These are phyloP conservation scores for Solanum appendiculatum DNA, from an alignment of 257 asterid species.

Conservation along the genomic window DNA sequence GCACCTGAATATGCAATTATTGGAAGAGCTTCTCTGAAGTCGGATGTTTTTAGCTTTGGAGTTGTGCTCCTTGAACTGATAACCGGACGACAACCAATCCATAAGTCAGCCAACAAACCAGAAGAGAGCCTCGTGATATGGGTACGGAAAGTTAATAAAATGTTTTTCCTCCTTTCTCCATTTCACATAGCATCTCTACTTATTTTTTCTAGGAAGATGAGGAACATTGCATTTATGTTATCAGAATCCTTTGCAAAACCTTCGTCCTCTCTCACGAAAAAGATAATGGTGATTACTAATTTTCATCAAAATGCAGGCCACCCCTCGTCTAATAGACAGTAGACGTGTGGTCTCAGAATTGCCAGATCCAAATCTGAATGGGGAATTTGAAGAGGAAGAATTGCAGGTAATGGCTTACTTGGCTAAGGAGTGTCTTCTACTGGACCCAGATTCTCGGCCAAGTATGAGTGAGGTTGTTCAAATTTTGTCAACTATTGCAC, in stretches of 20 bases:
- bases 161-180: not conserved
- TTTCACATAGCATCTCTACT: not conserved
- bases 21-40: constrained; percentile 79
- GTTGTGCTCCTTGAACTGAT: constrained; percentile 95
- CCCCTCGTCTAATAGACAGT: constrained; percentile 68
- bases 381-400: constrained; percentile 67
- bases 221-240: not conserved
- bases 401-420: constrained; percentile 93
- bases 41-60: constrained; percentile 98
- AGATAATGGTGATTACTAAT: not conserved
- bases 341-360: constrained; percentile 67
- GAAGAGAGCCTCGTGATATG: constrained; percentile 91
- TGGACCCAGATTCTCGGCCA: constrained; percentile 96
- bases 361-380: constrained; percentile 70
- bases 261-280: not conserved
- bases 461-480: constrained; percentile 93
- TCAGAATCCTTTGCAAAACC: not conserved
- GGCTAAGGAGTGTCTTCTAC: constrained; percentile 82
- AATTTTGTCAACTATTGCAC: constrained; percentile 73
- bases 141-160: constrained; percentile 35
- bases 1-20: constrained; percentile 91
- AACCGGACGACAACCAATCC: constrained; percentile 74
- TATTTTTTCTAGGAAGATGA: too few species aligned
- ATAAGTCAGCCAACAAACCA: constrained; percentile 39
- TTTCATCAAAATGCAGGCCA: constrained; percentile 44